Percentiles rank a stretch among this genome's conserved stretches.
These are phyloP conservation scores for Boletus chippewaensis DNA, from an alignment of 1,284 basidiomycete species.

Conservation along the genomic window DNA sequence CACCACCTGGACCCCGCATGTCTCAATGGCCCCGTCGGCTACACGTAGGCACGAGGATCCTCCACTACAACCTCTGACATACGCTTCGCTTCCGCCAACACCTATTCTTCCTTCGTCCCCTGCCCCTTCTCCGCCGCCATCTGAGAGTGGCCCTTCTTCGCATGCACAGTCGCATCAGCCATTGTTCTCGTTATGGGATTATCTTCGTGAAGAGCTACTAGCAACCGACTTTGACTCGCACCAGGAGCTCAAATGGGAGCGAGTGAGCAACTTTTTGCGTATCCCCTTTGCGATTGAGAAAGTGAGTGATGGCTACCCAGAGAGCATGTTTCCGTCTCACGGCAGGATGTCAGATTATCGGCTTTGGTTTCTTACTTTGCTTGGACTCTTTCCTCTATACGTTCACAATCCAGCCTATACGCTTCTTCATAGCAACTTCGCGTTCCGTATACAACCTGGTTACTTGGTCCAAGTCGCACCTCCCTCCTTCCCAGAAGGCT, in stretches of 20 bases:
- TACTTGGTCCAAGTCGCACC: conserved; percentile 43
- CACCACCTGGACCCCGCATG: conserved; percentile 21
- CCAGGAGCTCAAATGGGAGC: conserved; percentile 92
- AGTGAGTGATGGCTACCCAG: conserved; percentile 38
- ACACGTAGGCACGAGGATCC: conserved; percentile 19
- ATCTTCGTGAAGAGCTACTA: conserved; percentile 79
- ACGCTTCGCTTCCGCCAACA: conserved; percentile 66
- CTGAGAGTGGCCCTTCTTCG: conserved; percentile 6
- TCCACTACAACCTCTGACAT: conserved; percentile 34
- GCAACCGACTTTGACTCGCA: conserved; percentile 90
- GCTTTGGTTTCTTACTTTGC: conserved; percentile 91
- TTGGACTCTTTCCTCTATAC: conserved; percentile 97
- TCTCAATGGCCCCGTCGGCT: conserved; percentile 9
- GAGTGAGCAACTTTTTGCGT: conserved; percentile 95
- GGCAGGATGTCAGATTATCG: conserved; percentile 61
- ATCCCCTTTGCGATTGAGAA: conserved; percentile 94
- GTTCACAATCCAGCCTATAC: conserved; percentile 95
- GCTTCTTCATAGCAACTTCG: conserved; percentile 64
- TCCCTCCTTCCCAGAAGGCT: conserved; percentile 86
- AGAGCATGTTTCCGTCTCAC: conserved; percentile 7
- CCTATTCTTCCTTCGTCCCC: conserved; percentile 46
- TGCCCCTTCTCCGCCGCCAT: conserved; percentile 14
- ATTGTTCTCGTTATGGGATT: conserved; percentile 87
- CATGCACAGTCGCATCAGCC: conserved; percentile 17
- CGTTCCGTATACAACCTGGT: conserved; percentile 52